These are phyloP conservation scores for Capsicum rhomboideum DNA, from an alignment of 257 asterid species.

Conservation along the genomic window DNA sequence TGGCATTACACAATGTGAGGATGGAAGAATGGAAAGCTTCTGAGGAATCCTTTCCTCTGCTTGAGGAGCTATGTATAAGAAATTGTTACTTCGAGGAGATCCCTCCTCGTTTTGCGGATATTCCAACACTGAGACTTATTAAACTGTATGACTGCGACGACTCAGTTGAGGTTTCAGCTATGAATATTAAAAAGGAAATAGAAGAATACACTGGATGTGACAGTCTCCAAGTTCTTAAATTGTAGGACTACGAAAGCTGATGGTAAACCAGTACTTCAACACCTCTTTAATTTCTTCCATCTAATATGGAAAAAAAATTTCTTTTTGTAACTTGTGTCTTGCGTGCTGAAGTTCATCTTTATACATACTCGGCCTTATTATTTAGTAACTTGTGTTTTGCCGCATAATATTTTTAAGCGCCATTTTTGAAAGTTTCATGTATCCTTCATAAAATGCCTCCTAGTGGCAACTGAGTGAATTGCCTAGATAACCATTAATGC, in stretches of 20 bases:
- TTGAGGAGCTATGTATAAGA: background rate
- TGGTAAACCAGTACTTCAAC: no score
- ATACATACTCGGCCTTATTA: no score
- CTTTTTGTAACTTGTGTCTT: background rate
- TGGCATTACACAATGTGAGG: rapidly evolving
- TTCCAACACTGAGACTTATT: background rate
- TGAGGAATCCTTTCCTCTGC: background rate
- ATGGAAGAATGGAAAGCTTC: background rate
- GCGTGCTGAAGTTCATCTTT: no score
- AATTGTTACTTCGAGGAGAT: background rate
- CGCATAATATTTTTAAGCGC: no score
- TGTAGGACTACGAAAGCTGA: no score
- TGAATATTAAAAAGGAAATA: background rate
- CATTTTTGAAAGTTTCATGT: no score
- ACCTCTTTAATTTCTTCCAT: background rate
- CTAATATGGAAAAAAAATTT: no score
- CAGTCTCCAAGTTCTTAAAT: background rate
- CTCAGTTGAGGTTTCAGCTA: background rate
- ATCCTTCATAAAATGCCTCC: no score
- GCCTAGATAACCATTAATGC: no score
- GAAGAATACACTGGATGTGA: background rate
- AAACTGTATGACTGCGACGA: rapidly evolving
- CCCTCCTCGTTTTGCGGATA: background rate
- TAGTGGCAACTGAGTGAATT: no score
- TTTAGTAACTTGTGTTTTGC: no score